phyloP scores from a whole-genome alignment of 495 filamentous ascomycete species.

The Xylaria bambusicola region DNA sequence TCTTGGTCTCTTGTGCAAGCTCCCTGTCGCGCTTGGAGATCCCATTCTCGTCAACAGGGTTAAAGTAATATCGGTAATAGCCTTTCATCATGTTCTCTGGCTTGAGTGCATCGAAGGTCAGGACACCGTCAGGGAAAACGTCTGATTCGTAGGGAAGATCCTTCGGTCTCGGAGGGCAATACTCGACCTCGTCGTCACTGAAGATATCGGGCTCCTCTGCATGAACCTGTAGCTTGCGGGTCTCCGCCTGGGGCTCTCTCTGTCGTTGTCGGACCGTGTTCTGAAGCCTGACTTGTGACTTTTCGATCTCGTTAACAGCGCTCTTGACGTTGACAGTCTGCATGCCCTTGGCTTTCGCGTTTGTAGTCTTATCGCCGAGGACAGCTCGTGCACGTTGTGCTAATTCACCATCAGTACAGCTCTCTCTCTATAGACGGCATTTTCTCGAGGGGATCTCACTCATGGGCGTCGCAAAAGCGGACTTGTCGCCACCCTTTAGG shows the following conservation, averaged over 20 bases:
- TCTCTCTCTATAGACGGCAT: neutral
- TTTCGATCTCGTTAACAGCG: constrained; percentile 43
- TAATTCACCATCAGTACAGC: constrained; percentile 40
- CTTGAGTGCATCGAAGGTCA: constrained; percentile 51
- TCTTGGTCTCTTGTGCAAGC: constrained; percentile 56
- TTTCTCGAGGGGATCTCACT: constrained; percentile 50
- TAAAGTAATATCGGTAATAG: constrained; percentile 63
- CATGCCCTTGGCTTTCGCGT: constrained; percentile 76
- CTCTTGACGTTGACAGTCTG: constrained; percentile 47
- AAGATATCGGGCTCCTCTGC: constrained; percentile 36
- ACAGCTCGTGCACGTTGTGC: constrained; percentile 75
- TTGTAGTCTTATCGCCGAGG: constrained; percentile 92
- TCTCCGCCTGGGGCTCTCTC: constrained; percentile 41
- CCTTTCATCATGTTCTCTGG: constrained; percentile 69
- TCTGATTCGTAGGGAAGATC: constrained; percentile 77
- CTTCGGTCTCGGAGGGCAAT: constrained; percentile 47
- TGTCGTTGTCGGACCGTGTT: constrained; percentile 42
- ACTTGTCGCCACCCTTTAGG: constrained; percentile 49
- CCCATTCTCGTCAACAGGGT: constrained; percentile 67
- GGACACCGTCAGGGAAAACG: constrained; percentile 62
- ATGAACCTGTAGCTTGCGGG: constrained; percentile 49
- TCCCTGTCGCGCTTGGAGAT: constrained; percentile 63
- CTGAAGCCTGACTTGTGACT: constrained; percentile 41
- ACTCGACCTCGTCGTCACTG: constrained; percentile 62
- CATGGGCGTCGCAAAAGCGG: constrained; percentile 76